Percentiles rank a stretch among this genome's conserved stretches.
These are phyloP conservation scores for Fraxinus latifolia DNA, from an alignment of 305 asterid species.

Conservation along the genomic window DNA sequence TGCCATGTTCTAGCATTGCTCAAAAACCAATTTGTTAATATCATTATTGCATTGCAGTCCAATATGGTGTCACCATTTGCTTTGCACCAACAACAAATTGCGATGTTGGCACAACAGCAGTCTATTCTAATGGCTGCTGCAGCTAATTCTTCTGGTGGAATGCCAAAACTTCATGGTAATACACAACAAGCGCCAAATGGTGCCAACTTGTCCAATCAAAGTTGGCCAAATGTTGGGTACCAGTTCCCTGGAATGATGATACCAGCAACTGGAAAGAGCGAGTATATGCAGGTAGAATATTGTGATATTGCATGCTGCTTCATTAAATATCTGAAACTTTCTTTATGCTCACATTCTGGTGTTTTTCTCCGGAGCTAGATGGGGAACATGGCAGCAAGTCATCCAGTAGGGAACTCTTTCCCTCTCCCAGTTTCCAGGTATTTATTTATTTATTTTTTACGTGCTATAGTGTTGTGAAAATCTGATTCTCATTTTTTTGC, in stretches of 20 bases:
- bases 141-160: constrained; percentile 62
- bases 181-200: constrained; percentile 52
- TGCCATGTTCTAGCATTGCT: background rate
- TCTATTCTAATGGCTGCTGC: constrained; percentile 88
- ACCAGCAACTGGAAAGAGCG: constrained; percentile 58
- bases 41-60: constrained; percentile 50
- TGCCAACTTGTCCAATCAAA: constrained; percentile 50
- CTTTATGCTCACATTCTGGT: constrained; percentile 23
- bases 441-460: background rate
- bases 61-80: constrained; percentile 78
- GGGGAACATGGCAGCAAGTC: constrained; percentile 57
- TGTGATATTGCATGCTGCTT: constrained; percentile 17
- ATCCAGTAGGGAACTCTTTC: constrained; percentile 52
- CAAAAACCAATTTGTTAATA: background rate
- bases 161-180: constrained; percentile 46
- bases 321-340: constrained; percentile 12
- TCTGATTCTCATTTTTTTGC: background rate
- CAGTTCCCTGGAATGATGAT: constrained; percentile 69
- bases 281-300: constrained; percentile 68
- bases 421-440: constrained; percentile 65
- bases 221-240: constrained; percentile 64
- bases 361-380: constrained; percentile 46
- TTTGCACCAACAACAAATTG: constrained; percentile 89
- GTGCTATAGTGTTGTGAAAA: background rate
- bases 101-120: constrained; percentile 94